Conservation (phyloP, 257 asterid species). For the Leonotis leonurus region DNA sequence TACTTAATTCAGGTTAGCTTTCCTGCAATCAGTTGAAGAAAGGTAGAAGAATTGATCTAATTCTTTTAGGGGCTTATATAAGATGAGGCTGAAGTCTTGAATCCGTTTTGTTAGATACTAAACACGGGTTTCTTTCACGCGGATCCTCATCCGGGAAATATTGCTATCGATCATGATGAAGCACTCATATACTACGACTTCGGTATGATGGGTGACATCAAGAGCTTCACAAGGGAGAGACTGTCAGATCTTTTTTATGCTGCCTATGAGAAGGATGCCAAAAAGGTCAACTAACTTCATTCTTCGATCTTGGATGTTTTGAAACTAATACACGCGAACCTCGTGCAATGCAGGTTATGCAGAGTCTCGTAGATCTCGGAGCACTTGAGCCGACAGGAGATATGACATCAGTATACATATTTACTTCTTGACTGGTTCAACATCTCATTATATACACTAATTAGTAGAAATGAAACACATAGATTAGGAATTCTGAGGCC, state of each 20-base stretch:
- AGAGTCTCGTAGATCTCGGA: slow-evolving; percentile 64
- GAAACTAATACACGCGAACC: not conserved
- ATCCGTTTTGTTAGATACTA: slow-evolving; percentile 41
- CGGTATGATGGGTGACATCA: slow-evolving; percentile 95
- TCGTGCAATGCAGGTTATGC: slow-evolving; percentile 63
- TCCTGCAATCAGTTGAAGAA: not conserved
- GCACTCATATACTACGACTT: slow-evolving; percentile 81
- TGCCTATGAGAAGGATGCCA: slow-evolving; percentile 81
- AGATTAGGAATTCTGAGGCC: not conserved
- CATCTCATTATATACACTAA: not conserved
- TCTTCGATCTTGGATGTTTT: not conserved
- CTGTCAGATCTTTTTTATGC: slow-evolving; percentile 62
- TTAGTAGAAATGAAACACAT: not conserved
- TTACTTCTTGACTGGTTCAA: slow-evolving; percentile 22
- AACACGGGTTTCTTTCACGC: slow-evolving; percentile 92
- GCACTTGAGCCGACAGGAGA: slow-evolving; percentile 92
- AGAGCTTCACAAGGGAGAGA: slow-evolving; percentile 63
- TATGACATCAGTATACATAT: slow-evolving; percentile 72
- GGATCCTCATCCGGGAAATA: slow-evolving; percentile 94
- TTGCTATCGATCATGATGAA: slow-evolving; percentile 75
- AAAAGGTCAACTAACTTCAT: slow-evolving; percentile 41
- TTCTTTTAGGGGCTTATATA: not conserved
- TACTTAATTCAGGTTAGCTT: slow-evolving; percentile 72
- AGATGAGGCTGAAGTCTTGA: not conserved
- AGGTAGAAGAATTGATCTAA: not conserved